These are phyloP conservation scores for Phtheirospermum japonicum DNA, from an alignment of 257 asterid species.

Conservation along the genomic window DNA sequence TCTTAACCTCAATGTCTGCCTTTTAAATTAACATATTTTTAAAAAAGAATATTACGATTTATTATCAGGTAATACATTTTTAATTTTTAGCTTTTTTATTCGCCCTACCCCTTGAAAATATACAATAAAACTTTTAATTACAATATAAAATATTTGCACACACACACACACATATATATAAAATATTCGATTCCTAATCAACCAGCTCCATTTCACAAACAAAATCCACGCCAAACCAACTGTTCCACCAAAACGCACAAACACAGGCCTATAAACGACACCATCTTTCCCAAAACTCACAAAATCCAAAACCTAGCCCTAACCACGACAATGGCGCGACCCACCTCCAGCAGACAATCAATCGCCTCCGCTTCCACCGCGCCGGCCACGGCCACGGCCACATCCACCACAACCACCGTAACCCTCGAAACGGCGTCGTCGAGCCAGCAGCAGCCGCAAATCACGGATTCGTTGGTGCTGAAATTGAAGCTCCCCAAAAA, in stretches of 20 bases:
- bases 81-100: no score
- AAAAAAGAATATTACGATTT: no score
- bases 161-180: no score
- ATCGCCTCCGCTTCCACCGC: constrained; percentile 32
- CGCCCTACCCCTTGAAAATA: no score
- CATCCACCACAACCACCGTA: constrained; percentile 41
- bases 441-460: constrained; percentile 41
- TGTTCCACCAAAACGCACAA: constrained; percentile 27
- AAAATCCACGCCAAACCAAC: constrained; percentile 27
- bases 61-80: no score
- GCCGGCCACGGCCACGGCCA: neutral
- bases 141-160: no score
- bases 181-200: neutral
- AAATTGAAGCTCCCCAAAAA: constrained; percentile 50
- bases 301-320: constrained; percentile 21
- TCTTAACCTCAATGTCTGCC: no score
- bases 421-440: constrained; percentile 44
- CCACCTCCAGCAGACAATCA: constrained; percentile 33
- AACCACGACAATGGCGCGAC: constrained; percentile 46
- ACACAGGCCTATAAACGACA: constrained; percentile 32
- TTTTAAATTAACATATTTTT: no score
- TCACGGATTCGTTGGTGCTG: constrained; percentile 46
- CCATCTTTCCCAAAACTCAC: constrained; percentile 28
- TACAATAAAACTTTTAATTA: neutral
- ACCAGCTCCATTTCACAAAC: constrained; percentile 16